A percentile compares a stretch with the other conserved stretches of the same genome.
phyloP scores from a whole-genome alignment of 2,329 filamentous ascomycete species.

The Hymenoscyphus infarciens region DNA sequence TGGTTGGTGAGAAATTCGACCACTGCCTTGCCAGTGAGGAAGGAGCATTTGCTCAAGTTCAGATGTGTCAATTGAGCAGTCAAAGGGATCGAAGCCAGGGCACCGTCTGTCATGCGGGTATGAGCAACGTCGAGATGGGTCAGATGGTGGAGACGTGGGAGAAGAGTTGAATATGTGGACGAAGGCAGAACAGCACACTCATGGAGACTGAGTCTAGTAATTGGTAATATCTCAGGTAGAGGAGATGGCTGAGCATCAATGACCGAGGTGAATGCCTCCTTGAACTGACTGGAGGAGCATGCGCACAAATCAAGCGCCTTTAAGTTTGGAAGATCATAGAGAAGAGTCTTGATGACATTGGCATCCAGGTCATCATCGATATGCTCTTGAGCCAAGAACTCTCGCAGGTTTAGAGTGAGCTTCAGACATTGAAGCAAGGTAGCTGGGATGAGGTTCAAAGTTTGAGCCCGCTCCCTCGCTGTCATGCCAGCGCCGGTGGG shows the following conservation, averaged over 20 bases:
- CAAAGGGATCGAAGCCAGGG: conserved; percentile 66
- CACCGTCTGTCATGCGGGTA: conserved; percentile 69
- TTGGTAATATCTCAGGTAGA: conserved; percentile 51
- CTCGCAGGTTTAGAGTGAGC: conserved; percentile 68
- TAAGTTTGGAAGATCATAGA: conserved; percentile 62
- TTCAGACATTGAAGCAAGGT: conserved; percentile 70
- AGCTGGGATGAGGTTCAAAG: conserved; percentile 70
- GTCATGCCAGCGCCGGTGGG: conserved; percentile 73
- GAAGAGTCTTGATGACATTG: conserved; percentile 66
- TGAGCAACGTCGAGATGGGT: conserved; percentile 80
- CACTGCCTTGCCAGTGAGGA: conserved; percentile 62
- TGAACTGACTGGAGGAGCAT: conserved; percentile 66
- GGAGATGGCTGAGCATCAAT: conserved; percentile 28
- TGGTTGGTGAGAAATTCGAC: conserved; percentile 69
- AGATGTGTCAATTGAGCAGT: conserved; percentile 72
- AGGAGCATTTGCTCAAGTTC: conserved; percentile 72
- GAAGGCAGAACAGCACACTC: conserved; percentile 71
- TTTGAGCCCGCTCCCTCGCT: conserved; percentile 69
- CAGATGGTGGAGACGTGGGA: conserved; percentile 65
- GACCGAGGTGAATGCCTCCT: conserved; percentile 57
- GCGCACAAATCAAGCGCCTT: conserved; percentile 74
- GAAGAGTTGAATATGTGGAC: conserved; percentile 62
- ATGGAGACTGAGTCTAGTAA: conserved; percentile 71
- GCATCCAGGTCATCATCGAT: conserved; percentile 70
- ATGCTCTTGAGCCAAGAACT: conserved; percentile 78